Conservation (phyloP, 2,329 filamentous ascomycete genomes). For the Lecanicillium sp. region DNA sequence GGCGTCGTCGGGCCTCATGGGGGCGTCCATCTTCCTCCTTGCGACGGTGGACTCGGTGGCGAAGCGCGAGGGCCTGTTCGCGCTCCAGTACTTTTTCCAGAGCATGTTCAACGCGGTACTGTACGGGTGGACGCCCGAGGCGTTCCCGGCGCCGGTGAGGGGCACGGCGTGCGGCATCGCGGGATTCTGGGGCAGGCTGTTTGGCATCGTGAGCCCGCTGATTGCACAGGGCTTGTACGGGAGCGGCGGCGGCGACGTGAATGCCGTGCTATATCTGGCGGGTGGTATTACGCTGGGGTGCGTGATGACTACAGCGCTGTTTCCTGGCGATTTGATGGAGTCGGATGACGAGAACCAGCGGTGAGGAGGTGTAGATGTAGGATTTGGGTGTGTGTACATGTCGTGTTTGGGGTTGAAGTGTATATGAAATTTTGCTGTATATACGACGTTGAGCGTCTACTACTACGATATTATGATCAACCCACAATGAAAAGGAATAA, state of each 20-base stretch:
- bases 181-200: conserved; percentile 53
- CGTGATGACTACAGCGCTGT: conserved; percentile 42
- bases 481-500: too few species aligned
- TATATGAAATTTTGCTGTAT: too few species aligned
- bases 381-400: too few species aligned
- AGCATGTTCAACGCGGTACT: conserved; percentile 32
- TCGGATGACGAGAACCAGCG: conserved; percentile 23
- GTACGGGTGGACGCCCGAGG: conserved; percentile 49
- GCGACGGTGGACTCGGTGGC: conserved; percentile 34
- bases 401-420: too few species aligned
- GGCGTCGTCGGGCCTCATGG: conserved; percentile 39
- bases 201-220: conserved; percentile 52
- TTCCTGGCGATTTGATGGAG: conserved; percentile 37
- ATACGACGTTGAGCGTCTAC: too few species aligned
- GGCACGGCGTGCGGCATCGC: conserved; percentile 52
- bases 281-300: conserved; percentile 49
- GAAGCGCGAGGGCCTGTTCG: conserved; percentile 33
- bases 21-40: conserved; percentile 41
- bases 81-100: conserved; percentile 39
- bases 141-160: conserved; percentile 49
- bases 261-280: conserved; percentile 49
- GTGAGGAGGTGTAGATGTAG: not conserved
- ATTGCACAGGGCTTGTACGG: conserved; percentile 43
- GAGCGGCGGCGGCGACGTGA: conserved; percentile 32
- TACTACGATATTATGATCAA: too few species aligned